Evolutionary conservation across 208 protist species (phyloP), one percentile per base, ranked within the genome.

Genomic region (Spongospora subterranea): DNA sequence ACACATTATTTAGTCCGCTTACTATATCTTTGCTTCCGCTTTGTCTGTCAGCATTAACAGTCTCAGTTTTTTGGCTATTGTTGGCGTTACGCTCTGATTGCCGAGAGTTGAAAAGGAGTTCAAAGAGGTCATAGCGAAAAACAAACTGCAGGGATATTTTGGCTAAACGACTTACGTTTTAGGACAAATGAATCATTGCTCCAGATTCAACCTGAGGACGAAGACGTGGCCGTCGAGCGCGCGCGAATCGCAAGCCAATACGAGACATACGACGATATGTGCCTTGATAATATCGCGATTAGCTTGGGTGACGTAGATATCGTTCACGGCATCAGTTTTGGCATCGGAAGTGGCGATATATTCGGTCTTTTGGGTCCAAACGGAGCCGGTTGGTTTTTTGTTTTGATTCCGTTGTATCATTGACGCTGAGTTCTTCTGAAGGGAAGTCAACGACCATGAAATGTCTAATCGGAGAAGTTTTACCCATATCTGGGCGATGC

Each of bases 341-440:
- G 71, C 6, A 82, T 82, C 6, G 40, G 35, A 43, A 6, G 11
- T 82, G 71, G 71, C 17, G 17, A 35, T 35, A 35, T 82, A 82
- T 82, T 82, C 35, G 71, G 71, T 6, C 71, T 82, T 13, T n/a
- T 82, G 35, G 71, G 71, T n/a, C 71, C 71, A 17, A 82, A 82
- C n/a, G 71, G 71, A 13, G 71, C 71, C 40, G 71, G 71, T 82
- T 40, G 17, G 71, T 82, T 6, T 13, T 20, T 6, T 35, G 35
- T n/a, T 35, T 6, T 35, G 6, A 17, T 45, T 43, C n/a, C n/a
- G 35, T 82, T 29, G 40, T 82, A 20, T 6, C 6, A 6, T 6
- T 39, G 6, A 82, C 35, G 71, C 40, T 82, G 71, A 82, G 17
- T 82, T 20, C 71, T 6, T 6, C 13, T 35, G n/a, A 6, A 82